Conservation (phyloP, 2,329 filamentous ascomycete species). For the Aspergillaceae sp. region DNA sequence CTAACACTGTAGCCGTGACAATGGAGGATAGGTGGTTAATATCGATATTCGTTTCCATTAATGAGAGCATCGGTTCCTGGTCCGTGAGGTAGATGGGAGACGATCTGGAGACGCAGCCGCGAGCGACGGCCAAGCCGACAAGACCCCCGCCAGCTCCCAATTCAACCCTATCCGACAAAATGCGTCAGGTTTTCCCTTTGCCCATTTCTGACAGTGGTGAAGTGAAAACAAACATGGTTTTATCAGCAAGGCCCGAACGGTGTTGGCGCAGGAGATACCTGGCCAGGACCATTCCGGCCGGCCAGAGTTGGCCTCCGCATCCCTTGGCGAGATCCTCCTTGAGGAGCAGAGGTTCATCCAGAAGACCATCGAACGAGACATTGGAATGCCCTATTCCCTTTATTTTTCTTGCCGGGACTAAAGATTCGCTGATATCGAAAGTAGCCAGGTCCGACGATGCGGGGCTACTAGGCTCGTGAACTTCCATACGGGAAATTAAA, state of each 20-base stretch:
- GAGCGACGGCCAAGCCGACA: conserved; percentile 58
- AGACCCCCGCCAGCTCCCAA: conserved; percentile 86
- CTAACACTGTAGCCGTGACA: conserved; percentile 62
- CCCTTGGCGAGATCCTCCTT: conserved; percentile 80
- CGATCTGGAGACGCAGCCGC: conserved; percentile 45
- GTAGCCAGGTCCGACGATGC: conserved; percentile 18
- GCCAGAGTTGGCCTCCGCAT: conserved; percentile 92
- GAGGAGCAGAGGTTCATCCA: conserved; percentile 61
- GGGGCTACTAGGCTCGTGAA: conserved; percentile 4
- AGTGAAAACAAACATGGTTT: conserved; percentile 59
- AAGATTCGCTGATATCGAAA: conserved; percentile 44
- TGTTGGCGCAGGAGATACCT: conserved; percentile 77
- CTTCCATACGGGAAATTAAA: background rate
- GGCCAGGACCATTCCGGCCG: conserved; percentile 78
- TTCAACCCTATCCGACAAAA: conserved; percentile 58
- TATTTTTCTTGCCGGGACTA: conserved; percentile 46
- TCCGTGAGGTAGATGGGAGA: conserved; percentile 71
- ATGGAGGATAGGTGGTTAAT: conserved; percentile 61
- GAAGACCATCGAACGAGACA: conserved; percentile 63
- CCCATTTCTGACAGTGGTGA: conserved; percentile 17
- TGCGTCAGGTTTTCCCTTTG: conserved; percentile 4
- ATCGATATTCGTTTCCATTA: conserved; percentile 82
- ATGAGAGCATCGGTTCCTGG: conserved; percentile 69
- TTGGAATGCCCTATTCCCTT: conserved; percentile 45
- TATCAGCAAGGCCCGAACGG: conserved; percentile 51